Evolutionary conservation across 805 yeast species (phyloP).

Genomic region (Lipomyces starkeyi): DNA sequence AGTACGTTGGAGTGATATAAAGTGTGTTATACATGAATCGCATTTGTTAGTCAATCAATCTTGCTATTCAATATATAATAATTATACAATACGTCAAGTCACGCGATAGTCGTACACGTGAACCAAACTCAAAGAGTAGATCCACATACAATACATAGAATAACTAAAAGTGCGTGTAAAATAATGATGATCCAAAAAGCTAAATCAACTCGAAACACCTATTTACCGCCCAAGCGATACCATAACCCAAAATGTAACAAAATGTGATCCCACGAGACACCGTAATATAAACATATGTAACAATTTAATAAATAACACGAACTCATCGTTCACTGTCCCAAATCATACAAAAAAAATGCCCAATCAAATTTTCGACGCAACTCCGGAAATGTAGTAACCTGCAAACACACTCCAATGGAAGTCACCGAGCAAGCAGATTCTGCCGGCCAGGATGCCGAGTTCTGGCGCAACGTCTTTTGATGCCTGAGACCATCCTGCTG

Average conservation of each 20-base stretch:
- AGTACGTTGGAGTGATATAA: constrained; percentile 28
- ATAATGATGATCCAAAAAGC: background rate
- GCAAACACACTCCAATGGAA: constrained; percentile 38
- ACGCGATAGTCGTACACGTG: background rate
- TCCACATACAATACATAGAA: background rate
- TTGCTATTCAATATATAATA: background rate
- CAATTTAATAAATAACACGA: background rate
- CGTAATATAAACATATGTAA: constrained; percentile 1
- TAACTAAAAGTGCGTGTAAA: background rate
- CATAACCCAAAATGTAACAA: background rate
- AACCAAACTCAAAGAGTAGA: background rate
- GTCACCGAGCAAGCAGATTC: constrained; percentile 30
- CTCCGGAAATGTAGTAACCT: constrained; percentile 26
- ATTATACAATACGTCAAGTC: background rate
- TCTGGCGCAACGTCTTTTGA: constrained; percentile 32
- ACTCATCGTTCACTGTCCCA: background rate
- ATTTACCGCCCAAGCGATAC: background rate
- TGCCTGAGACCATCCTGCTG: constrained; percentile 13
- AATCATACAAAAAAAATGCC: background rate
- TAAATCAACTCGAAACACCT: background rate
- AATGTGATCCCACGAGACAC: background rate
- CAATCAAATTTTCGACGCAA: background rate
- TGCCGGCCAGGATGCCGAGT: constrained; percentile 28
- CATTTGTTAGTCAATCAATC: background rate
- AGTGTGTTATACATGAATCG: background rate